Percentiles rank a stretch among this genome's conserved stretches.
These are phyloP conservation scores for Pyrus communis DNA, from an alignment of 306 rosid genomes.

Conservation along the genomic window DNA sequence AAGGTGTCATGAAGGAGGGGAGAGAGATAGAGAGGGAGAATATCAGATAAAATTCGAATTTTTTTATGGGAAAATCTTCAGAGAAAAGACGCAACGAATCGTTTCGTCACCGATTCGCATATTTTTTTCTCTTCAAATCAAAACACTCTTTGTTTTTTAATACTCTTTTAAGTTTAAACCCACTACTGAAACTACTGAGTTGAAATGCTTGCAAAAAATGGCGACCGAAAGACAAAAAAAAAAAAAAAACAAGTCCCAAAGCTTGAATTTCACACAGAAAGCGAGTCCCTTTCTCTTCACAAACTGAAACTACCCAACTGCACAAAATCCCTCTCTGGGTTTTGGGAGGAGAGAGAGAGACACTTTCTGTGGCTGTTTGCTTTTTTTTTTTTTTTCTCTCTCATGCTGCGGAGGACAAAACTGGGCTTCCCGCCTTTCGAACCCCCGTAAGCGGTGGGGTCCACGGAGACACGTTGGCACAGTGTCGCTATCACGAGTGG, in stretches of 20 bases:
- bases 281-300: conserved; percentile 7
- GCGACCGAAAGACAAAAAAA: background rate
- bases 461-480: conserved; percentile 34
- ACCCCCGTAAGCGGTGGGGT: conserved; percentile 43
- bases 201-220: background rate
- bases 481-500: conserved; percentile 23
- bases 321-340: conserved; percentile 13
- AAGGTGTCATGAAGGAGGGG: background rate
- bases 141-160: background rate
- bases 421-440: conserved; percentile 82
- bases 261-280: background rate
- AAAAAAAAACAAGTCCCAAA: background rate
- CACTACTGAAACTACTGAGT: background rate
- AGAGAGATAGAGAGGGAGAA: background rate
- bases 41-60: conserved; percentile 29
- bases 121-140: background rate
- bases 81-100: conserved; percentile 52
- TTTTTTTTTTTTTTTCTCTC: background rate
- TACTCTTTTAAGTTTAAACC: background rate
- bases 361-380: background rate
- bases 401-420: conserved; percentile 29
- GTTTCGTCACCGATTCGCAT: conserved; percentile 35
- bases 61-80: conserved; percentile 45
- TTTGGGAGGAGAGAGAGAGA: background rate
- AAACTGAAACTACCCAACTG: background rate